A percentile compares a stretch with the other conserved stretches of the same genome.
These are phyloP conservation scores for Grosmannia serpens DNA, from an alignment of 2,329 filamentous ascomycete species.

Conservation along the genomic window DNA sequence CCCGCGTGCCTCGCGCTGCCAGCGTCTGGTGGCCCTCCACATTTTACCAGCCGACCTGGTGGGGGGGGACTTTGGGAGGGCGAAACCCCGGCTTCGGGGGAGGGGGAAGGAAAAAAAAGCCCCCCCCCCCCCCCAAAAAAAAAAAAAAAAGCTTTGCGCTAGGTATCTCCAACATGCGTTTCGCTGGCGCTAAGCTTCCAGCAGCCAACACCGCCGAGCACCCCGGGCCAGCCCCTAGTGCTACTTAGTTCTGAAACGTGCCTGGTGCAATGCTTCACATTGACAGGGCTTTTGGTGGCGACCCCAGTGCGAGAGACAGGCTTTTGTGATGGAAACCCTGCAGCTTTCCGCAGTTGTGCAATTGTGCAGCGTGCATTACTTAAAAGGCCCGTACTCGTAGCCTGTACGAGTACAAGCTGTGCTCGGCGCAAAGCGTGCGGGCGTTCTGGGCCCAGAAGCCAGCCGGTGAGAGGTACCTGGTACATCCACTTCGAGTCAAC, in stretches of 20 bases:
- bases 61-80: no score
- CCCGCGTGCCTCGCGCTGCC: no score
- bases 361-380: not conserved
- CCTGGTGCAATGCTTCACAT: constrained; percentile 29
- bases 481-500: not conserved
- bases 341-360: not conserved
- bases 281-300: constrained; percentile 19
- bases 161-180: not conserved
- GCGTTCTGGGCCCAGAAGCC: not conserved
- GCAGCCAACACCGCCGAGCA: not conserved
- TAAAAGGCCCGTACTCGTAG: not conserved
- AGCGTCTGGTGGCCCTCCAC: no score
- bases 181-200: constrained; percentile 20
- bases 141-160: constrained; percentile 29
- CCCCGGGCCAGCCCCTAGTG: not conserved
- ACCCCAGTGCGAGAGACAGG: not conserved
- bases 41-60: no score
- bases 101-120: not conserved
- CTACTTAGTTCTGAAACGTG: constrained; percentile 3
- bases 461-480: not conserved
- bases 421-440: not conserved
- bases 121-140: no score
- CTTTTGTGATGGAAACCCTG: not conserved
- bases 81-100: not conserved
- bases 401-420: not conserved